These are phyloP conservation scores for Globisporangium paddicum DNA, from an alignment of 352 stramenopile species.

Conservation along the genomic window DNA sequence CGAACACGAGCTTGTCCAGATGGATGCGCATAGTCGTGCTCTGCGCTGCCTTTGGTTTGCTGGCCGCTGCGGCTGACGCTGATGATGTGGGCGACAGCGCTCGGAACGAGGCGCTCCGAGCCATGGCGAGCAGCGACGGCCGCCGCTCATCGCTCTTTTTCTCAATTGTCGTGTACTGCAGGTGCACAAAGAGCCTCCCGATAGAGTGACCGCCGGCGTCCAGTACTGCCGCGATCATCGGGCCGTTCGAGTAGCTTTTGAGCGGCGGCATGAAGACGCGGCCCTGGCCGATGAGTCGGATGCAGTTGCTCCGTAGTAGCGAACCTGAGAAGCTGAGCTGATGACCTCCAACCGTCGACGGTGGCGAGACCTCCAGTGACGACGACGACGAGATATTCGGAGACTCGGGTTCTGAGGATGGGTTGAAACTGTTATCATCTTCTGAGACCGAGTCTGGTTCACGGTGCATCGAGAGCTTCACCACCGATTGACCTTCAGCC, in stretches of 20 bases:
- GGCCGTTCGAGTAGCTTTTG: conserved; percentile 7
- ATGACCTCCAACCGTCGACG: background rate
- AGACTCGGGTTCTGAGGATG: background rate
- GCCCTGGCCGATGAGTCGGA: conserved; percentile 27
- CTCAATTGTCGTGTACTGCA: conserved; percentile 13
- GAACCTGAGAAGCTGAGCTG: background rate
- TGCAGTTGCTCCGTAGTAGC: background rate
- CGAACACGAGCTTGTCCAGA: conserved; percentile 22
- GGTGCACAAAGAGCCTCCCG: conserved; percentile 15
- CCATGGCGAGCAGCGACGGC: conserved; percentile 6
- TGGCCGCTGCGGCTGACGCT: background rate
- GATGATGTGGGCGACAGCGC: background rate
- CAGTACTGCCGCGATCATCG: conserved; percentile 16
- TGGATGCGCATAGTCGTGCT: conserved; percentile 15
- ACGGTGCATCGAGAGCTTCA: conserved; percentile 15
- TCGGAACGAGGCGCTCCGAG: conserved; percentile 1
- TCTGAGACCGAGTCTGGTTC: conserved; percentile 15
- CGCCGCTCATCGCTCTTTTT: background rate
- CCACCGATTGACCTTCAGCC: background rate
- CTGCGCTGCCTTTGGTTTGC: background rate
- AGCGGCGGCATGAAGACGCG: conserved; percentile 25
- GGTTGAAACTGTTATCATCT: background rate
- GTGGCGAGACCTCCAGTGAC: background rate
- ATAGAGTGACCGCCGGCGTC: conserved; percentile 16
- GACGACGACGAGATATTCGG: background rate